Conservation (phyloP, 371 early-diverging fungal species). For the Saksenaea vasiformis region DNA sequence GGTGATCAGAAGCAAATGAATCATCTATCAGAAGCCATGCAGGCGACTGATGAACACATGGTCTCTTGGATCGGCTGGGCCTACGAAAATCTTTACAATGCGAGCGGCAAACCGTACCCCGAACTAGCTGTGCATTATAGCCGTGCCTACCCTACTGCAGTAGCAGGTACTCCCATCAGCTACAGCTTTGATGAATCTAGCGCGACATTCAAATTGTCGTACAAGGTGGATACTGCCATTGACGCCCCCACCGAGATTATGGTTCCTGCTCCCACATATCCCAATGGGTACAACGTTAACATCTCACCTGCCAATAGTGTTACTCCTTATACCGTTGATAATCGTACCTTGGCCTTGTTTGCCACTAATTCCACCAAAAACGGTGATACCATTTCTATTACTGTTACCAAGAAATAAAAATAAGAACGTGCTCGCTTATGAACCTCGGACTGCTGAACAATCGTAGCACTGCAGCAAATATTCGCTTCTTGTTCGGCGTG, state of each 20-base stretch:
- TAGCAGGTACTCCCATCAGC: constrained; percentile 28
- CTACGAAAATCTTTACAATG: constrained; percentile 39
- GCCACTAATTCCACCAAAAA: constrained; percentile 1
- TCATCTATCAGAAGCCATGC: constrained; percentile 12
- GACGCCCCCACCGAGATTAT: constrained; percentile 22
- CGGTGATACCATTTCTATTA: constrained; percentile 14
- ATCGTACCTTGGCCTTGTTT: constrained; percentile 19
- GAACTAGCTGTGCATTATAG: constrained; percentile 32
- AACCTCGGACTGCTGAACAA: no score
- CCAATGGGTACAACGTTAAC: constrained; percentile 20
- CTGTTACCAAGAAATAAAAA: constrained; percentile 15
- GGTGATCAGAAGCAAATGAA: constrained; percentile 17
- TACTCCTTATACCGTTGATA: constrained; percentile 9
- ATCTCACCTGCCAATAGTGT: constrained; percentile 10
- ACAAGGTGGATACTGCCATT: constrained; percentile 8
- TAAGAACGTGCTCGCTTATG: not conserved
- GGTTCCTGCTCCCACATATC: constrained; percentile 14
- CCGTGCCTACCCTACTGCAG: constrained; percentile 42
- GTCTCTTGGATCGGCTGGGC: constrained; percentile 54
- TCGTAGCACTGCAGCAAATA: no score
- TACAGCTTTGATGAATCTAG: constrained; percentile 14
- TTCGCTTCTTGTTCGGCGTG: no score
- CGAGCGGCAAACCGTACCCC: constrained; percentile 17
- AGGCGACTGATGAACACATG: constrained; percentile 34
- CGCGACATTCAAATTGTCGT: constrained; percentile 15